Evolutionary conservation across 441 rosid genomes (phyloP).

Genomic region (Bruguiera hainesii): DNA sequence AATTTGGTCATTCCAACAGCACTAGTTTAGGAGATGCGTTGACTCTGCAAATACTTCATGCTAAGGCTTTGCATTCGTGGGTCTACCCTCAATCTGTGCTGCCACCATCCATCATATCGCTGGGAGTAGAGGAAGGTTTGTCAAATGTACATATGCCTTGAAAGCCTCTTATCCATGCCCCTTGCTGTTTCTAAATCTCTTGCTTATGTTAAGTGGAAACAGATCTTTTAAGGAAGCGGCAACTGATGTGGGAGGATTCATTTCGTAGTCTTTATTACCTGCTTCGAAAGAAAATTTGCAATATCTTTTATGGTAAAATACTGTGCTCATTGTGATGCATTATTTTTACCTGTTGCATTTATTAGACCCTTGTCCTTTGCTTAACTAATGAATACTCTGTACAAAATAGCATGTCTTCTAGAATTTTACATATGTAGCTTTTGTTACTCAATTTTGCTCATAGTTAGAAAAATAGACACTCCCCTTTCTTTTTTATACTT

Average conservation of each 20-base stretch:
- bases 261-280: constrained; percentile 81
- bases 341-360: neutral
- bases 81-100: constrained; percentile 83
- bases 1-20: constrained; percentile 33
- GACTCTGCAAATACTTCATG: constrained; percentile 37
- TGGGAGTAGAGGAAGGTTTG: constrained; percentile 68
- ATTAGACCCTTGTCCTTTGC: neutral
- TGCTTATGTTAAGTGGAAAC: constrained; percentile 41
- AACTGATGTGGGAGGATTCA: constrained; percentile 82
- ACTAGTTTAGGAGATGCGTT: constrained; percentile 35
- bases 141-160: constrained; percentile 15
- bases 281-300: constrained; percentile 75
- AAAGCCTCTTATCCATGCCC: constrained; percentile 1
- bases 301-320: constrained; percentile 44
- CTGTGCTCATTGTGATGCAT: neutral
- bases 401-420: neutral
- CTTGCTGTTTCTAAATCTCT: constrained; percentile 13
- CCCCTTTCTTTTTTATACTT: too few relatives aligned
- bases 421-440: neutral
- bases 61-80: constrained; percentile 84
- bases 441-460: neutral
- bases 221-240: constrained; percentile 72
- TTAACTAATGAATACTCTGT: neutral
- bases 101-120: constrained; percentile 71
- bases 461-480: neutral